Conservation (phyloP, 768 basidiomycete genomes). For the Epithele typhae region DNA sequence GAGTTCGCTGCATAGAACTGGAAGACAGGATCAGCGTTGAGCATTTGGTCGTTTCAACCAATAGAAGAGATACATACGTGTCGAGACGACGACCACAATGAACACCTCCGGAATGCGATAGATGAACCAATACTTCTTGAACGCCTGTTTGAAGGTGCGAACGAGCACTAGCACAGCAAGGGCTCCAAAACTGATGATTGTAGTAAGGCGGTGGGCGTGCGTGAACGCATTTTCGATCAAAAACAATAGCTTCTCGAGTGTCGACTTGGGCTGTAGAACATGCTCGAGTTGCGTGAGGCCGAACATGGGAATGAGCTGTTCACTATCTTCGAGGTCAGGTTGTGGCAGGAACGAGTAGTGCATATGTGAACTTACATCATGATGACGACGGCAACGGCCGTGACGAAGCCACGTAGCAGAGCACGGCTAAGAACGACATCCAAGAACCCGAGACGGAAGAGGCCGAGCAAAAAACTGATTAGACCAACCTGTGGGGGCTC, state of each 20-base stretch:
- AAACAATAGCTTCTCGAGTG: conserved; percentile 77
- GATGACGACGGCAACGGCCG: conserved; percentile 82
- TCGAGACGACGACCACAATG: conserved; percentile 78
- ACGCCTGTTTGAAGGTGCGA: conserved; percentile 52
- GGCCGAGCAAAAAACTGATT: conserved; percentile 80
- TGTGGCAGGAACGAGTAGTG: neutral
- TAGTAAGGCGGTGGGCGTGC: conserved; percentile 61
- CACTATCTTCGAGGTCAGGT: conserved; percentile 35
- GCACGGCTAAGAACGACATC: conserved; percentile 92
- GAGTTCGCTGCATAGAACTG: conserved; percentile 68
- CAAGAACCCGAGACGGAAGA: conserved; percentile 87
- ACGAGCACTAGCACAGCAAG: conserved; percentile 61
- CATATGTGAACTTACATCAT: conserved; percentile 53
- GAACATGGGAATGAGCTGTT: conserved; percentile 88
- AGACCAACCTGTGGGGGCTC: conserved; percentile 62
- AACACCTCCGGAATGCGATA: conserved; percentile 89
- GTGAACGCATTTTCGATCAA: conserved; percentile 54
- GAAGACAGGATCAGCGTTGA: neutral
- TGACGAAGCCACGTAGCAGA: conserved; percentile 81
- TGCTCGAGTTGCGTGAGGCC: conserved; percentile 62
- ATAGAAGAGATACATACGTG: conserved; percentile 31
- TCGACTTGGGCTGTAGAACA: conserved; percentile 54
- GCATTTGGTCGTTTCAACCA: neutral
- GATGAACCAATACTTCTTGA: conserved; percentile 63
- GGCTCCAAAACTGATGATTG: conserved; percentile 69